Percentiles rank a stretch among this genome's conserved stretches.
These are phyloP conservation scores for Aristolochia contorta DNA, from an alignment of 164 flowering plant species.

Conservation along the genomic window DNA sequence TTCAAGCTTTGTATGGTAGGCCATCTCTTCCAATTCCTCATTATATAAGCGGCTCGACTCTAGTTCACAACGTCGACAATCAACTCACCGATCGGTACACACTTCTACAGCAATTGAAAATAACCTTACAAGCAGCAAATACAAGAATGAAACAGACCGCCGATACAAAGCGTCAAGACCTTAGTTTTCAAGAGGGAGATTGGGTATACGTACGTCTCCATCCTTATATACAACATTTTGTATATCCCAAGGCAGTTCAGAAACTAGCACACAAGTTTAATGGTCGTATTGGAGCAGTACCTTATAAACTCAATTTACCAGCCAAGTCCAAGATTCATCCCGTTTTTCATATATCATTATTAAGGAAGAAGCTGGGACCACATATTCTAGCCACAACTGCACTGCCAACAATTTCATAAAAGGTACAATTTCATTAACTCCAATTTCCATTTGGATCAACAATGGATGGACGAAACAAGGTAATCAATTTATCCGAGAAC, in stretches of 20 bases:
- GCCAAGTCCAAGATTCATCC: slow-evolving; percentile 1
- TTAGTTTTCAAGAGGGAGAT: neutral
- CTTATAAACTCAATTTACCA: neutral
- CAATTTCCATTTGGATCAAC: no score
- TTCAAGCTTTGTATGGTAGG: no score
- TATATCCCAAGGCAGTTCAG: neutral
- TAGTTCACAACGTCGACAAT: neutral
- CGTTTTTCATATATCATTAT: slow-evolving; percentile 6
- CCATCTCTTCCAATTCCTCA: no score
- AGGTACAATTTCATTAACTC: no score
- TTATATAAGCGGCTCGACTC: neutral
- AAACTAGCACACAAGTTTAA: neutral
- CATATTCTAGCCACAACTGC: no score
- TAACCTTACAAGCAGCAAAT: slow-evolving; percentile 2
- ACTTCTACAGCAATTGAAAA: neutral
- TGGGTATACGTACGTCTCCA: neutral
- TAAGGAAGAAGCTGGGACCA: no score
- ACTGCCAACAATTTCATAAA: no score
- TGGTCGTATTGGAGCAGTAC: neutral
- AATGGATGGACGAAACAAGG: no score
- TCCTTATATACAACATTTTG: slow-evolving; percentile 1
- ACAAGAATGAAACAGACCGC: no score
- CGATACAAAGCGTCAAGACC: neutral
- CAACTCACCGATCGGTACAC: neutral
- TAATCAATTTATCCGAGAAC: no score